Evolutionary conservation across 2,329 filamentous ascomycete species (phyloP), one percentile per base, ranked within the genome.

Genomic region (Huntiella bhutanensis): DNA sequence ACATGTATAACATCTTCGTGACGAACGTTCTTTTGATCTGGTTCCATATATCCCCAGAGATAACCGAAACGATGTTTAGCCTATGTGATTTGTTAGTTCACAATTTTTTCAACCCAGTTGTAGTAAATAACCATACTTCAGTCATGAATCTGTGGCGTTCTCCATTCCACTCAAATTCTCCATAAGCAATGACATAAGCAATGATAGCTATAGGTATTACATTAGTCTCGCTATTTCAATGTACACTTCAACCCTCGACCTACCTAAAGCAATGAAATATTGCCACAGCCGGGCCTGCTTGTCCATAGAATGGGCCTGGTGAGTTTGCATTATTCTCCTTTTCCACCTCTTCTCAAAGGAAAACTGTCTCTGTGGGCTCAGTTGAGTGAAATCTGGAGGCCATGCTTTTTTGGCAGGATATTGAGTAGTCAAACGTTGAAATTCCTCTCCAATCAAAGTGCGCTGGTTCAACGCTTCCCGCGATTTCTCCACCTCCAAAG

Each of bases 301-400:
- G 37, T 71, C 69, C 76, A 77, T 83, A 41, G 62, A 59, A 6
- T 80, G 79, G 16, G 76, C 64, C 36, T 70, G 67, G 56, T 70
- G 72, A 54, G 75, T 73, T 53, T 82, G 60, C 49, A 69, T 68
- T 19, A 80, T 61, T 46, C 82, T 70, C 45, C 82, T 70, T 62
- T 84, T 81, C 62, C 80, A 87, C 57, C 80, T 78, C 59, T 81
- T 77, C 65, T 88, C 82, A 54, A 85, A 78, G 38, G 76, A 71
- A 58, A 87, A 80, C 60, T 87, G 78, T 56, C 86, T 75, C 59
- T 81, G 80, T 41, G 68, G 64, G 34, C 75, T 75, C 49, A 88
- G 70, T 57, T 74, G 71, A 51, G 68, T 64, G 60, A 88, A 82
- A 60, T 86, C 77, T 10, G 82, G 82, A 48, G 82, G 82, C 82